Percentiles rank a stretch among this genome's conserved stretches.
phyloP scores from a whole-genome alignment of 768 basidiomycete genomes.

The Candolleomyces aberdarensis region DNA sequence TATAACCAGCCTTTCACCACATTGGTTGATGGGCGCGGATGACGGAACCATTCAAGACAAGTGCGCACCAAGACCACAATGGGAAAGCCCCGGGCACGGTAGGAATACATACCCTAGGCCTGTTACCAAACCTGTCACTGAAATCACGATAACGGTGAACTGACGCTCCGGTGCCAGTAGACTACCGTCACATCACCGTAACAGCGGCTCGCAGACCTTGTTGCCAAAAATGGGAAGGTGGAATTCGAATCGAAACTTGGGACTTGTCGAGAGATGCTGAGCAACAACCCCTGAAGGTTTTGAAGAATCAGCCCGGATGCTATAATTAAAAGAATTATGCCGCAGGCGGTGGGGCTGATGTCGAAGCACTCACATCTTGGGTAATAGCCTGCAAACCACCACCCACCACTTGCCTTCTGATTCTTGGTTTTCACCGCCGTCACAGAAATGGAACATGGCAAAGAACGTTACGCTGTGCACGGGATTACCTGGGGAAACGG shows the following conservation, averaged over 20 bases:
- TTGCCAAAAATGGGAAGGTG: too few relatives aligned
- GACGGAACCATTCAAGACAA: too few relatives aligned
- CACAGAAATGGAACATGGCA: not conserved
- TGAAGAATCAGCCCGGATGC: not conserved
- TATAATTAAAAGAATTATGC: conserved; percentile 1
- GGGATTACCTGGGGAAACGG: not conserved
- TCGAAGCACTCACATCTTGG: not conserved
- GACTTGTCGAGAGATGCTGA: not conserved
- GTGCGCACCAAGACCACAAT: too few relatives aligned
- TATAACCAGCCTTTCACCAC: too few relatives aligned
- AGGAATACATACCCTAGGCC: too few relatives aligned
- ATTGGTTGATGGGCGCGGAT: too few relatives aligned
- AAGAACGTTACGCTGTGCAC: not conserved
- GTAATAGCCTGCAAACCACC: not conserved
- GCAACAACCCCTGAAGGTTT: not conserved
- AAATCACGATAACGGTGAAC: too few relatives aligned
- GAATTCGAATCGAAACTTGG: not conserved
- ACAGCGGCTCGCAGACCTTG: too few relatives aligned
- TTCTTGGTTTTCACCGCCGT: not conserved
- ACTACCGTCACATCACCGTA: too few relatives aligned
- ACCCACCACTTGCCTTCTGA: not conserved
- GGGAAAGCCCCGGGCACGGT: too few relatives aligned
- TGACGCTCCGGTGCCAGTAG: too few relatives aligned
- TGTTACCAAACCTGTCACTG: too few relatives aligned
- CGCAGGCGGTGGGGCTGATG: not conserved